Percentiles rank a stretch among this genome's conserved stretches.
These are phyloP conservation scores for Boechera retrofracta DNA, from an alignment of 345 rosid species.

Conservation along the genomic window DNA sequence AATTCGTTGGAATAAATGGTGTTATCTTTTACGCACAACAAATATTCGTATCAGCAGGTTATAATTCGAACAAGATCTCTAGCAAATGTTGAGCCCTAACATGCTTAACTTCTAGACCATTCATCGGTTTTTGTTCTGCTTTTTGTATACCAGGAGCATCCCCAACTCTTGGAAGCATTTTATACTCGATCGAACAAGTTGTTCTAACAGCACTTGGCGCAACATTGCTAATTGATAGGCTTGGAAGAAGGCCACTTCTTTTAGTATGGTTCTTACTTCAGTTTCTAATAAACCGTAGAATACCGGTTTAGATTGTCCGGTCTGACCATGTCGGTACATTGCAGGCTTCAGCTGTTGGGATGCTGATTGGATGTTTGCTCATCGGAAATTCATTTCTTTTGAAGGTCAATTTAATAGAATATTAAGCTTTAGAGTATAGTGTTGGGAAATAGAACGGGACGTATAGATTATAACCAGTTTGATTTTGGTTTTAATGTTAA, in stretches of 20 bases:
- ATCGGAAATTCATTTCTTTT: constrained; percentile 52
- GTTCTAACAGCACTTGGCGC: constrained; percentile 48
- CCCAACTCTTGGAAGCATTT: constrained; percentile 52
- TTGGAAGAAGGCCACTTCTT: constrained; percentile 59
- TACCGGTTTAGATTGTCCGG: background rate
- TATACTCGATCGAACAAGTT: constrained; percentile 52
- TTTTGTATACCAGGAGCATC: constrained; percentile 46
- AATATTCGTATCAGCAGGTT: constrained; percentile 60
- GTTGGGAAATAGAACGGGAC: background rate
- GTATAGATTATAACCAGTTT: background rate
- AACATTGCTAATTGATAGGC: constrained; percentile 49
- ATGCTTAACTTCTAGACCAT: background rate
- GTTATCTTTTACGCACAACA: constrained; percentile 54
- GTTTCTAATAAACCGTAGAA: background rate
- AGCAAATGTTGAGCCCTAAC: background rate
- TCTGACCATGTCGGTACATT: constrained; percentile 8
- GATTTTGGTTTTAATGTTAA: constrained; percentile 2
- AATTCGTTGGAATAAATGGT: constrained; percentile 56
- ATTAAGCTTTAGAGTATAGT: background rate
- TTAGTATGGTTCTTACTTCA: constrained; percentile 36
- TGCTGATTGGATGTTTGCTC: constrained; percentile 47
- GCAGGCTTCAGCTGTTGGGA: constrained; percentile 56
- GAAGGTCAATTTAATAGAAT: constrained; percentile 40
- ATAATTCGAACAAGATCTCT: background rate
- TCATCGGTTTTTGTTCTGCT: constrained; percentile 10